Evolutionary conservation across 768 basidiomycete genomes (phyloP).

Genomic region (Tricholoma sp.): DNA sequence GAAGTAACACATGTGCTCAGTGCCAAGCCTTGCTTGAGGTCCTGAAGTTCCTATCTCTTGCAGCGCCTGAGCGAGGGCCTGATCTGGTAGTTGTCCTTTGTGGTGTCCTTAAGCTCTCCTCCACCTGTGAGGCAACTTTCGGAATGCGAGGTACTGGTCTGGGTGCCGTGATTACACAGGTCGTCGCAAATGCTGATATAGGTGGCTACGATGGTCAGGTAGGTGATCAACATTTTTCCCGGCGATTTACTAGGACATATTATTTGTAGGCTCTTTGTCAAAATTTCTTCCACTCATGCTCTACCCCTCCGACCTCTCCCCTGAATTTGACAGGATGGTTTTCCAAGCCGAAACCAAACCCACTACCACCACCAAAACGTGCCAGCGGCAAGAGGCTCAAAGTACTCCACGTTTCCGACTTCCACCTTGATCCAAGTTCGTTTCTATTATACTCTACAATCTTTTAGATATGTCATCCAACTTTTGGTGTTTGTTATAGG

Average conservation of each 20-base stretch:
- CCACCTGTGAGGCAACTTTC: conserved; percentile 44
- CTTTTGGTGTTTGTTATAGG: conserved; percentile 31
- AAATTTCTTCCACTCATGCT: conserved; percentile 52
- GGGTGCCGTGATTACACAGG: conserved; percentile 65
- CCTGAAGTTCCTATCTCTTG: conserved; percentile 61
- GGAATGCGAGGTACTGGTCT: conserved; percentile 33
- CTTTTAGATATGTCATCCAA: not conserved
- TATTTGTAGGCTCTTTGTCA: conserved; percentile 47
- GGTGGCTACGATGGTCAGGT: conserved; percentile 74
- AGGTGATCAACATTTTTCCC: conserved; percentile 5
- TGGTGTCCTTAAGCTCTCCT: conserved; percentile 49
- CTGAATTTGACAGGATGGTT: conserved; percentile 69
- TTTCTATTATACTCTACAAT: not conserved
- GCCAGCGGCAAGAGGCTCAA: conserved; percentile 63
- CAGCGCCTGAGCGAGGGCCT: conserved; percentile 57
- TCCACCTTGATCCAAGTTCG: conserved; percentile 71
- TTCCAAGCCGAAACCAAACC: conserved; percentile 69
- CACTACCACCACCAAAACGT: conserved; percentile 52
- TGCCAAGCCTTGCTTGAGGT: conserved; percentile 60
- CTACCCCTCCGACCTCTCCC: conserved; percentile 50
- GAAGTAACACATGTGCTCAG: conserved; percentile 46
- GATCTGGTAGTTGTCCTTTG: conserved; percentile 55
- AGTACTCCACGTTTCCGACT: conserved; percentile 72
- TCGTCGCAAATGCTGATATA: conserved; percentile 64
- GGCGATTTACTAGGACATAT: not conserved